Percentiles rank a stretch among this genome's conserved stretches.
Evolutionary conservation across 108 stramenopile species (phyloP).

Genomic region (Pelagomonas calceolata): DNA sequence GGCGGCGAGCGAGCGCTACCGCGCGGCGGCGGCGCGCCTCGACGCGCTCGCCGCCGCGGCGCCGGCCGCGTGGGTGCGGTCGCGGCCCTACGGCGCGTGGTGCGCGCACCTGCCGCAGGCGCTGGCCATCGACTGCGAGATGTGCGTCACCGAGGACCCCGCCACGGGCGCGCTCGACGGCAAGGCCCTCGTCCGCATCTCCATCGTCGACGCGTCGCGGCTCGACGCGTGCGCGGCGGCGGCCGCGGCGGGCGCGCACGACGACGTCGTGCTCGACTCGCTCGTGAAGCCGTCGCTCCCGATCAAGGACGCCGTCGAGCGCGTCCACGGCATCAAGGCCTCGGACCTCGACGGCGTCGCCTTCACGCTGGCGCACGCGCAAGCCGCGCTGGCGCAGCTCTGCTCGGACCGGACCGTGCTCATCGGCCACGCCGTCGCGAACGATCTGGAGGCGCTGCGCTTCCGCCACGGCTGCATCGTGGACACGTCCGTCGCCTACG

Average conservation of each 20-base stretch:
- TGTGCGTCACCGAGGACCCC: slow-evolving; percentile 87
- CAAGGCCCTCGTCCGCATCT: slow-evolving; percentile 77
- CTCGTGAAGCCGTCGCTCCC: slow-evolving; percentile 84
- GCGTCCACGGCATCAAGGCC: slow-evolving; percentile 76
- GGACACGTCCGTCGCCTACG: slow-evolving; percentile 72
- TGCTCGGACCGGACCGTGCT: slow-evolving; percentile 82
- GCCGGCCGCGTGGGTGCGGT: slow-evolving; percentile 43
- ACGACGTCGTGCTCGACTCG: slow-evolving; percentile 74
- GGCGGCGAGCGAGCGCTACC: no score
- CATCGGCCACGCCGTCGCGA: slow-evolving; percentile 79
- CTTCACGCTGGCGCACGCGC: slow-evolving; percentile 83
- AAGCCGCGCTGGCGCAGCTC: slow-evolving; percentile 79
- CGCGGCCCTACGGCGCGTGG: slow-evolving; percentile 60
- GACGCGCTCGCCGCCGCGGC: not conserved
- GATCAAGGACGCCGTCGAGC: slow-evolving; percentile 69
- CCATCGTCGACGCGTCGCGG: slow-evolving; percentile 70
- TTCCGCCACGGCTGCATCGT: slow-evolving; percentile 68
- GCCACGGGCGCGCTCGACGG: slow-evolving; percentile 53
- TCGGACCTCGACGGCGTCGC: slow-evolving; percentile 62
- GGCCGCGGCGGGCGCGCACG: not conserved
- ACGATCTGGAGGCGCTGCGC: slow-evolving; percentile 71
- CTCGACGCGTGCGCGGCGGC: slow-evolving; percentile 24
- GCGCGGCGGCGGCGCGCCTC: no score
- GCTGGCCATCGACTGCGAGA: slow-evolving; percentile 95
- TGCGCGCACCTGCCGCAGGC: slow-evolving; percentile 66